Evolutionary conservation across 2,329 filamentous ascomycete species (phyloP).

Genomic region (Xylaria sp.): DNA sequence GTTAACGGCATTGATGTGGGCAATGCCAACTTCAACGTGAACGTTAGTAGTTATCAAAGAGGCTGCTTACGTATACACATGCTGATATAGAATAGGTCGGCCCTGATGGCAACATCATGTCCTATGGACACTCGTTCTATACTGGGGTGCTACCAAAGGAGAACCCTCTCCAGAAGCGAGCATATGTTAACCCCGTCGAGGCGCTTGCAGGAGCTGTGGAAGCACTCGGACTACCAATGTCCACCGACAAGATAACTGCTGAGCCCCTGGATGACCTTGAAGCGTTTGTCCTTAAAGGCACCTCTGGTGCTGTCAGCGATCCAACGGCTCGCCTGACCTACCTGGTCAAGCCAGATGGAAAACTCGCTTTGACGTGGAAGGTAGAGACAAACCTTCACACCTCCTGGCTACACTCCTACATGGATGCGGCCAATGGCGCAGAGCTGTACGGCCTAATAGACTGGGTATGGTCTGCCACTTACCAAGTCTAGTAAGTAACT

Average conservation of each 20-base stretch:
- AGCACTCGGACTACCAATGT: slow-evolving; percentile 55
- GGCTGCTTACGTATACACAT: not conserved
- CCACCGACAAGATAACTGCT: slow-evolving; percentile 52
- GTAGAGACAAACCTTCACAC: slow-evolving; percentile 67
- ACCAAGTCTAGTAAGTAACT: slow-evolving; percentile 62
- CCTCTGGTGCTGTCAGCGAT: slow-evolving; percentile 60
- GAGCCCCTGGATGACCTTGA: slow-evolving; percentile 53
- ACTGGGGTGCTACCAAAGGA: slow-evolving; percentile 57
- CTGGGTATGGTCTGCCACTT: slow-evolving; percentile 66
- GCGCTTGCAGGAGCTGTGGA: slow-evolving; percentile 56
- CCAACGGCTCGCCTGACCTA: slow-evolving; percentile 67
- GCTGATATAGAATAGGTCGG: slow-evolving; percentile 54
- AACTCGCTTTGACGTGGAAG: slow-evolving; percentile 64
- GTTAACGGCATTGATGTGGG: slow-evolving; percentile 68
- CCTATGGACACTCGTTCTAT: slow-evolving; percentile 62
- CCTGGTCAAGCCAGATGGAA: slow-evolving; percentile 60
- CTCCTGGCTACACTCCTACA: slow-evolving; percentile 68
- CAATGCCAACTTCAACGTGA: slow-evolving; percentile 70
- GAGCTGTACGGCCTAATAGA: slow-evolving; percentile 65
- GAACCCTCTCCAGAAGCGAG: slow-evolving; percentile 54
- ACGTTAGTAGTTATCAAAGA: slow-evolving; percentile 55
- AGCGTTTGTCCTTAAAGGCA: slow-evolving; percentile 59
- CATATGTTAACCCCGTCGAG: slow-evolving; percentile 54
- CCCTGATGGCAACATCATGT: slow-evolving; percentile 66
- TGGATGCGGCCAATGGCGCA: slow-evolving; percentile 61